Percentiles rank a stretch among this genome's conserved stretches.
These are phyloP conservation scores for Alternaria sp. DNA, from an alignment of 2,329 filamentous ascomycete genomes.

Conservation along the genomic window DNA sequence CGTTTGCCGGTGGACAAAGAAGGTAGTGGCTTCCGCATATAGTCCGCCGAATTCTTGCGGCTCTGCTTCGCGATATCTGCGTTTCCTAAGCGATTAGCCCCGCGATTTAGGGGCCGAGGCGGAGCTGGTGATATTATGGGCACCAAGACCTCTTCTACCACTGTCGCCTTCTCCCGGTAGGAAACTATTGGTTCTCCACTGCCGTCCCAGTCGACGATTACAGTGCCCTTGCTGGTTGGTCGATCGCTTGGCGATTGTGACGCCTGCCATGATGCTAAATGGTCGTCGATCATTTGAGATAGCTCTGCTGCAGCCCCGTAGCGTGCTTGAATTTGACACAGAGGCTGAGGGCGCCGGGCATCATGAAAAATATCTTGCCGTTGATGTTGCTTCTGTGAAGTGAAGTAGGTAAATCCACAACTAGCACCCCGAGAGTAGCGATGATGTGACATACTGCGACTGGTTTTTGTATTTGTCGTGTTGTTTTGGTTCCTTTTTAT, in stretches of 20 bases:
- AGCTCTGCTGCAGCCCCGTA: conserved; percentile 5
- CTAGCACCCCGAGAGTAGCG: conserved; percentile 7
- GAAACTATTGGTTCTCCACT: not conserved
- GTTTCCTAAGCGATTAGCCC: not conserved
- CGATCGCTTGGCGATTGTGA: conserved; percentile 4
- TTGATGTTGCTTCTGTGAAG: not conserved
- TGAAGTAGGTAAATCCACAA: not conserved
- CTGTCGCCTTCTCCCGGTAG: conserved; percentile 4
- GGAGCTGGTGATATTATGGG: not conserved
- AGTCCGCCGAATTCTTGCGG: not conserved
- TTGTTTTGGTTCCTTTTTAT: not conserved
- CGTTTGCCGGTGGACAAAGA: not conserved
- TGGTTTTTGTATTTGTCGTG: not conserved
- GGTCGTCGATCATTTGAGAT: conserved; percentile 29
- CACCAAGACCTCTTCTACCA: not conserved
- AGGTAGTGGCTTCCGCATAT: not conserved
- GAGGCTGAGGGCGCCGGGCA: conserved; percentile 9
- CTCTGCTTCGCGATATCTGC: not conserved
- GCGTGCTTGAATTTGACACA: conserved; percentile 17
- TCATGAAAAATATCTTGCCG: conserved; percentile 4
- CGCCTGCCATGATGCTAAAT: conserved; percentile 26
- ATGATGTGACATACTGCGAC: not conserved
- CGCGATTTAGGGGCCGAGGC: not conserved
- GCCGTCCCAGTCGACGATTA: conserved; percentile 37
- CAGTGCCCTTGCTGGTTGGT: conserved; percentile 21